phyloP scores from a whole-genome alignment of 1,139 yeast genomes.

The Debaryomycetaceae sp. region DNA sequence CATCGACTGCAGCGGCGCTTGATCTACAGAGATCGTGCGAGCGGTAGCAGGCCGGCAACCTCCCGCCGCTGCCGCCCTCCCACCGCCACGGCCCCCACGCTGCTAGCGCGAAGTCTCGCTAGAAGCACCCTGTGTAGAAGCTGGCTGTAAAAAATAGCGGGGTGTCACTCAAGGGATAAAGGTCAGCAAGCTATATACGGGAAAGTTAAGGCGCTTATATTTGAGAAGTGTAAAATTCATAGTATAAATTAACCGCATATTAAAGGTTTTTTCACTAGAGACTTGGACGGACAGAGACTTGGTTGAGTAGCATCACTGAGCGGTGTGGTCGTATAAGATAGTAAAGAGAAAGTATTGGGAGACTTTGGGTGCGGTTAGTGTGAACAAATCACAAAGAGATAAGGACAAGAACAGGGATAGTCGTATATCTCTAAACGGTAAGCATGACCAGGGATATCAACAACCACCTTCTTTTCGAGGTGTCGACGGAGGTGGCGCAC shows the following conservation, averaged over 20 bases:
- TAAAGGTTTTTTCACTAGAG: background rate
- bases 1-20: too few species aligned
- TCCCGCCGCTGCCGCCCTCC: too few species aligned
- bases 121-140: background rate
- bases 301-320: background rate
- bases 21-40: too few species aligned
- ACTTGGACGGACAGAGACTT: background rate
- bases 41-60: too few species aligned
- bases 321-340: background rate
- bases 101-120: too few species aligned
- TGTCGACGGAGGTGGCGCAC: constrained; percentile 97
- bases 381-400: background rate
- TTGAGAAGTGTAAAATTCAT: background rate
- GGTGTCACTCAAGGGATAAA: background rate
- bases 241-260: background rate
- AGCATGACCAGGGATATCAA: constrained; percentile 70
- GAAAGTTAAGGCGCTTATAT: background rate
- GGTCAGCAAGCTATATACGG: background rate
- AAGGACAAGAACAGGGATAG: background rate
- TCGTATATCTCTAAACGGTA: background rate
- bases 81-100: too few species aligned
- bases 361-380: background rate
- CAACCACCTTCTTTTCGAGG: constrained; percentile 85
- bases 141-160: background rate
- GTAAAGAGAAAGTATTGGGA: background rate